Percentiles rank a stretch among this genome's conserved stretches.
phyloP scores from a whole-genome alignment of 805 yeast genomes.

The Suhomyces sp. region DNA sequence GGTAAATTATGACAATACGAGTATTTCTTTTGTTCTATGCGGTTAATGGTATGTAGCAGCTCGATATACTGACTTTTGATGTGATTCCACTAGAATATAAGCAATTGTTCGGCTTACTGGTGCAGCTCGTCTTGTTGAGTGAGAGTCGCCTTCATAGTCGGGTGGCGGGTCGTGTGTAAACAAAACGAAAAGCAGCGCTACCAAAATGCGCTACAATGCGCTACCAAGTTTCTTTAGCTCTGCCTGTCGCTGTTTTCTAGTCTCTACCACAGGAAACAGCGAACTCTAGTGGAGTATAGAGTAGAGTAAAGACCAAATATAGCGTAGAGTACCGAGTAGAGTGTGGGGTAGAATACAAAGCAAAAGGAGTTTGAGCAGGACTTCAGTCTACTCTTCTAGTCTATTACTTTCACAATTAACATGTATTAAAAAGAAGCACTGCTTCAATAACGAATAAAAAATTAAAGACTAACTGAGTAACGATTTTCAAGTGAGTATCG shows the following conservation, averaged over 20 bases:
- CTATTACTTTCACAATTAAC: neutral
- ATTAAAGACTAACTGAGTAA: neutral
- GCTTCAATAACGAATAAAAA: constrained; percentile 1
- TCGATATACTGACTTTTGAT: neutral
- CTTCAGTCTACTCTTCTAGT: neutral
- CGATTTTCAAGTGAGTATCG: neutral
- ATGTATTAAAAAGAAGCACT: neutral
- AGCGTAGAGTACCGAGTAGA: too few species aligned
- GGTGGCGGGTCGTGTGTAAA: constrained; percentile 1
- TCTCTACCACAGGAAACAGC: too few species aligned
- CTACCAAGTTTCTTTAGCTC: too few species aligned
- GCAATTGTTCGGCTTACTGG: neutral
- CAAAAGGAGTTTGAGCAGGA: too few species aligned
- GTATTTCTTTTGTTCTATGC: neutral
- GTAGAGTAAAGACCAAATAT: too few species aligned
- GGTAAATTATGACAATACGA: too few species aligned
- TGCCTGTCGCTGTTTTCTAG: too few species aligned
- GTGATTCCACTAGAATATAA: neutral
- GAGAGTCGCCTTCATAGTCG: neutral
- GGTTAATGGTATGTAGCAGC: neutral
- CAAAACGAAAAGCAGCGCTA: neutral
- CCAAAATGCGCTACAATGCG: too few species aligned
- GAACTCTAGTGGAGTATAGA: too few species aligned
- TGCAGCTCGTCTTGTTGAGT: neutral
- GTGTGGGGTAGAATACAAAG: too few species aligned